A percentile compares a stretch with the other conserved stretches of the same genome.
These are phyloP conservation scores for Haematococcus lacustris DNA, from an alignment of 139 green algal genomes.

Conservation along the genomic window DNA sequence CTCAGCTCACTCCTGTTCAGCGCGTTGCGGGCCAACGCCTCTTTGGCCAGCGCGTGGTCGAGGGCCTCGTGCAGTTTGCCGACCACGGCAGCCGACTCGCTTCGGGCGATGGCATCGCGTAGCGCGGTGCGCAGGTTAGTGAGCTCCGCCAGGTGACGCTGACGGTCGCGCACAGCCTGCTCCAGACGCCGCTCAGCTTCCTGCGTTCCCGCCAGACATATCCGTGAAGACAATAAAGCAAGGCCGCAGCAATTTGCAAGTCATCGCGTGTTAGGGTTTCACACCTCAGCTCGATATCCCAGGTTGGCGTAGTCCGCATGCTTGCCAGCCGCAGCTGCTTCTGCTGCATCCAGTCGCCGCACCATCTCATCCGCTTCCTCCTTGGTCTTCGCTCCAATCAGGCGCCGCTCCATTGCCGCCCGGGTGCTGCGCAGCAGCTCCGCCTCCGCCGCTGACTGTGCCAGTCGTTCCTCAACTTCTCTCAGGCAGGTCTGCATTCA, in stretches of 20 bases:
- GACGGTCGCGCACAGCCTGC: slow-evolving; percentile 15
- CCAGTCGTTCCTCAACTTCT: slow-evolving; percentile 41
- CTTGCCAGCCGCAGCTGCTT: slow-evolving; percentile 18
- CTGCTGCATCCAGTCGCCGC: slow-evolving; percentile 26
- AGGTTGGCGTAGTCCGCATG: slow-evolving; percentile 13
- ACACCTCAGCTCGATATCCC: slow-evolving; percentile 22
- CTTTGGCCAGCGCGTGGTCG: slow-evolving; percentile 34
- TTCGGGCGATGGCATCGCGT: slow-evolving; percentile 26
- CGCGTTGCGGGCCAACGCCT: slow-evolving; percentile 33
- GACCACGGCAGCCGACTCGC: slow-evolving; percentile 30
- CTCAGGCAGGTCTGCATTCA: slow-evolving; percentile 19
- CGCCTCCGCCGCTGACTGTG: slow-evolving; percentile 30
- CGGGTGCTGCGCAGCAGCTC: slow-evolving; percentile 21
- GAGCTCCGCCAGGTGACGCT: slow-evolving; percentile 42
- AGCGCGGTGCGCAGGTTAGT: slow-evolving; percentile 43
- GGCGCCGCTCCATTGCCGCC: slow-evolving; percentile 20
- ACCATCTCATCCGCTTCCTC: slow-evolving; percentile 39
- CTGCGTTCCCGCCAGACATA: too few species aligned
- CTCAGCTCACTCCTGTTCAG: slow-evolving; percentile 46
- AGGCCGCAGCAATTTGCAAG: neutral
- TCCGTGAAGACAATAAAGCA: neutral
- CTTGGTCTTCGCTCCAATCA: slow-evolving; percentile 28
- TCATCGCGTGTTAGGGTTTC: too few species aligned
- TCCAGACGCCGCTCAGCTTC: slow-evolving; percentile 32
- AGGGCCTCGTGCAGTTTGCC: slow-evolving; percentile 50